These are phyloP conservation scores for Candida tammaniensis DNA, from an alignment of 805 yeast species.

Conservation along the genomic window DNA sequence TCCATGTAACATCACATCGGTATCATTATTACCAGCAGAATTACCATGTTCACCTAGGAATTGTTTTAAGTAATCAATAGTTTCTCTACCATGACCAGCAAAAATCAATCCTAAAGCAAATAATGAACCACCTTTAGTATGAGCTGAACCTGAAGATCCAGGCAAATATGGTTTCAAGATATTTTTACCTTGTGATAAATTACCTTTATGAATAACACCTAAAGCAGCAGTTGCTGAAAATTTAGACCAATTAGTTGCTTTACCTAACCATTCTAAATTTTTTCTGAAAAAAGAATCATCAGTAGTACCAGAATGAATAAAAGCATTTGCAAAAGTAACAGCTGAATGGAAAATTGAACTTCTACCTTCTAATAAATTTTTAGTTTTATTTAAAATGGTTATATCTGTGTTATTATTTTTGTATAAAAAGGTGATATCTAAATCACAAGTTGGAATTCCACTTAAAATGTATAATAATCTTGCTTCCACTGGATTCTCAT, in stretches of 20 bases:
- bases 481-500: conserved; percentile 21
- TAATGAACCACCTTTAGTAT: conserved; percentile 93
- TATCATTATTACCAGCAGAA: conserved; percentile 62
- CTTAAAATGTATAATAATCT: conserved; percentile 70
- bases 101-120: conserved; percentile 90
- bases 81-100: conserved; percentile 94
- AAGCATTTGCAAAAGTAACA: conserved; percentile 90
- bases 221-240: conserved; percentile 97
- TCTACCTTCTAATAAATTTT: conserved; percentile 81
- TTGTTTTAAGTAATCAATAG: conserved; percentile 71
- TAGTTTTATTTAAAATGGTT: conserved; percentile 76
- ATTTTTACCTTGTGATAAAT: conserved; percentile 83
- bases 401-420: conserved; percentile 86
- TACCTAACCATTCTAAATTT: conserved; percentile 92
- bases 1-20: conserved; percentile 88
- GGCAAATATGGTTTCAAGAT: conserved; percentile 90
- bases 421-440: conserved; percentile 81
- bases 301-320: conserved; percentile 94
- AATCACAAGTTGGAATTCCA: conserved; percentile 93
- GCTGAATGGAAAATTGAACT: conserved; percentile 95
- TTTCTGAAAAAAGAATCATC: conserved; percentile 88
- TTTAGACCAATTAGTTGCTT: conserved; percentile 98
- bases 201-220: conserved; percentile 96
- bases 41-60: conserved; percentile 66
- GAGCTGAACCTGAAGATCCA: conserved; percentile 72